Conservation (phyloP, 306 rosid species). For the Ziziphus jujuba region DNA sequence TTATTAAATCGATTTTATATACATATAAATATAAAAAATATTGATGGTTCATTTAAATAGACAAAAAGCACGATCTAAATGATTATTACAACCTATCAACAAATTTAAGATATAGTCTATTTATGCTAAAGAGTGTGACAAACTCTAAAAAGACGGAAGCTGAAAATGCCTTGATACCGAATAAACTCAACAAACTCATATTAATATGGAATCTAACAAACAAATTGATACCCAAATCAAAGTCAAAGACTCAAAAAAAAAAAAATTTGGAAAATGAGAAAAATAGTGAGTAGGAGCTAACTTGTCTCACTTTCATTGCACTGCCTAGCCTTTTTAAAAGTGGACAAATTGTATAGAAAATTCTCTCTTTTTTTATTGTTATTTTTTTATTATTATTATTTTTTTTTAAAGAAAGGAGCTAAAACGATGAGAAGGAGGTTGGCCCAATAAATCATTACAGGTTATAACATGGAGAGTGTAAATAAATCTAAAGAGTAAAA, state of each 20-base stretch:
- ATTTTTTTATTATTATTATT: background rate
- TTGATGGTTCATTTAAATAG: too few relatives aligned
- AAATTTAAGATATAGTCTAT: too few relatives aligned
- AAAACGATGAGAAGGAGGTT: constrained; percentile 3
- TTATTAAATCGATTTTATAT: too few relatives aligned
- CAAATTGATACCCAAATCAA: background rate
- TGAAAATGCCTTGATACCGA: too few relatives aligned
- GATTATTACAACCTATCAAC: too few relatives aligned
- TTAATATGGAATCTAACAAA: too few relatives aligned
- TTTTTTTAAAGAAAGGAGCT: background rate
- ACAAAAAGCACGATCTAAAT: too few relatives aligned
- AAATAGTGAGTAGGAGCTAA: background rate
- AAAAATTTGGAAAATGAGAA: background rate
- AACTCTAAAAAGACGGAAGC: too few relatives aligned
- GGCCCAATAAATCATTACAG: background rate
- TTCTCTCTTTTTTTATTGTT: background rate
- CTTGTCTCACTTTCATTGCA: background rate
- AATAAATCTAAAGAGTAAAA: background rate
- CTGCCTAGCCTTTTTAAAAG: background rate
- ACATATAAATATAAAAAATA: too few relatives aligned
- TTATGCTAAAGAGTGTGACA: too few relatives aligned
- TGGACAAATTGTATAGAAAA: background rate
- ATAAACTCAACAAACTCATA: too few relatives aligned
- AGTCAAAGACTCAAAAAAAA: background rate
- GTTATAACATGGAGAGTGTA: background rate